Percentiles rank a stretch among this genome's conserved stretches.
These are phyloP conservation scores for Suhomyces chickasaworum DNA, from an alignment of 1,139 yeast genomes.

Conservation along the genomic window DNA sequence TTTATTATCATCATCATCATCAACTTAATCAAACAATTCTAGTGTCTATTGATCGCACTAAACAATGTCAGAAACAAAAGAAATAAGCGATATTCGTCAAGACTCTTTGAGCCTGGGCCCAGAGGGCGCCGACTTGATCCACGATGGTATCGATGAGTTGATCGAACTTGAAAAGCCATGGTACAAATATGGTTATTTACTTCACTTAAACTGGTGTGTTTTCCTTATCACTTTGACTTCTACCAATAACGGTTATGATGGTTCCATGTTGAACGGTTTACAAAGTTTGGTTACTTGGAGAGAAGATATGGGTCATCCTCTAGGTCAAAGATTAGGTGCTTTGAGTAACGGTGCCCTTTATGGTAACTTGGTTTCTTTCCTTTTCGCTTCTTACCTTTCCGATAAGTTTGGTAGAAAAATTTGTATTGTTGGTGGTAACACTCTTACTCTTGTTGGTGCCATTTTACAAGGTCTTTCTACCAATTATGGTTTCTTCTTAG, in stretches of 20 bases:
- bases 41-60: neutral
- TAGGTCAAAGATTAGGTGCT: conserved; percentile 23
- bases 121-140: neutral
- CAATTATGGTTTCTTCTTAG: conserved; percentile 37
- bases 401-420: conserved; percentile 50
- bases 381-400: conserved; percentile 34
- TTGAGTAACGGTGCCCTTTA: conserved; percentile 25
- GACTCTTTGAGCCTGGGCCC: conserved; percentile 8
- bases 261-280: conserved; percentile 27
- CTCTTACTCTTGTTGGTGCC: conserved; percentile 19
- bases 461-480: conserved; percentile 45
- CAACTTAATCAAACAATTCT: neutral
- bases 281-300: conserved; percentile 23
- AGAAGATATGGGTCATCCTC: conserved; percentile 22
- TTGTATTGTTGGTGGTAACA: conserved; percentile 17
- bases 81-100: conserved; percentile 6
- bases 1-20: neutral
- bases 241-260: conserved; percentile 26
- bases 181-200: conserved; percentile 16
- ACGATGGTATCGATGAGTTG: conserved; percentile 12
- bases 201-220: conserved; percentile 17
- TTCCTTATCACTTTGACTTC: conserved; percentile 24
- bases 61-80: conserved; percentile 4
- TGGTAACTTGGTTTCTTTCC: conserved; percentile 27
- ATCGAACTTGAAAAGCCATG: conserved; percentile 16